phyloP scores from a whole-genome alignment of 2,329 filamentous ascomycete species.

The Aureobasidium sp. region DNA sequence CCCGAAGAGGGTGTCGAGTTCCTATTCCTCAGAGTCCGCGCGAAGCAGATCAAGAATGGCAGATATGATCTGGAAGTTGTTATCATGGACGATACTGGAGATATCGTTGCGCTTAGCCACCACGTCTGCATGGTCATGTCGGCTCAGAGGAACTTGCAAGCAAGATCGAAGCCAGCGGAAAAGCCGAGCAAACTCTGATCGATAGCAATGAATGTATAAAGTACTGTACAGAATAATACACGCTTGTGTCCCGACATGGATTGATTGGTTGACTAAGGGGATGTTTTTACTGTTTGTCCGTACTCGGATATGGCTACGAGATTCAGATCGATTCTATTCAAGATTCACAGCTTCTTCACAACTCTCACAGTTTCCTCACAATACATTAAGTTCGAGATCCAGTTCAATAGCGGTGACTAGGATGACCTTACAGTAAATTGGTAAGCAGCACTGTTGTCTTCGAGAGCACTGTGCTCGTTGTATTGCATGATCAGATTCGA shows the following conservation, averaged over 20 bases:
- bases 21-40: constrained; percentile 57
- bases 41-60: constrained; percentile 62
- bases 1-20: constrained; percentile 63
- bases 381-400: no score
- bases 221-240: neutral
- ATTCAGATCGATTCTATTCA: no score
- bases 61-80: constrained; percentile 66
- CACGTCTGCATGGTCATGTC: constrained; percentile 59
- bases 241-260: neutral
- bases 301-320: no score
- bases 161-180: constrained; percentile 28
- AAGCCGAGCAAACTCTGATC: constrained; percentile 12
- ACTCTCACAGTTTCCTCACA: neutral
- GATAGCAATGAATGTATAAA: neutral
- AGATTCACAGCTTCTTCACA: neutral
- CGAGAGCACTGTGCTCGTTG: neutral
- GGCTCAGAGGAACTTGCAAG: constrained; percentile 55
- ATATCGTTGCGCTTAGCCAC: constrained; percentile 59
- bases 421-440: no score
- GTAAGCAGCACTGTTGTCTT: neutral
- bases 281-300: no score
- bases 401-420: no score
- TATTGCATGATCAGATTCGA: neutral
- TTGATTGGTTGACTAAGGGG: rapidly evolving
- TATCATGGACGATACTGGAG: constrained; percentile 54